Conservation (phyloP, 495 filamentous ascomycete genomes). For the Eremomyces bilateralis region DNA sequence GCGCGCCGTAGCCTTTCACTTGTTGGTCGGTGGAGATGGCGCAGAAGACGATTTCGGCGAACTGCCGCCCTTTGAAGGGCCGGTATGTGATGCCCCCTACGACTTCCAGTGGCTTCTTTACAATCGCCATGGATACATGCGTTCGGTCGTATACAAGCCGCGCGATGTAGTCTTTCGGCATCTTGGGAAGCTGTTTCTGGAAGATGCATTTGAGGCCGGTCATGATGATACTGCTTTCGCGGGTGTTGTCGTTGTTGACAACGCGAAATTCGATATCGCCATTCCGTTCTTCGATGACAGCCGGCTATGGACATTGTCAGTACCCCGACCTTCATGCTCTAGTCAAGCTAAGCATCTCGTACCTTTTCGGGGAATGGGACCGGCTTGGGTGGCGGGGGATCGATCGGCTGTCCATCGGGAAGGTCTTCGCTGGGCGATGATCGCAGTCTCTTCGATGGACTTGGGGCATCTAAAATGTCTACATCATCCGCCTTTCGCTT, state of each 20-base stretch:
- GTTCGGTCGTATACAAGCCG: slow-evolving; percentile 92
- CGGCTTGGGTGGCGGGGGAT: too few relatives aligned
- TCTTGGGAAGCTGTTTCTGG: slow-evolving; percentile 94
- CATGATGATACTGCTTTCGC: slow-evolving; percentile 80
- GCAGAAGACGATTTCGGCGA: slow-evolving; percentile 97
- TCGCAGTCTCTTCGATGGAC: too few relatives aligned
- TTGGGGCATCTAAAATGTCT: slow-evolving; percentile 22
- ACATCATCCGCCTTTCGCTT: slow-evolving; percentile 69
- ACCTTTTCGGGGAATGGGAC: slow-evolving; percentile 78
- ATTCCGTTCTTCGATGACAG: slow-evolving; percentile 80
- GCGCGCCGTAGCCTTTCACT: slow-evolving; percentile 94
- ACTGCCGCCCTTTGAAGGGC: slow-evolving; percentile 78
- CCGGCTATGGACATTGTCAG: slow-evolving; percentile 47
- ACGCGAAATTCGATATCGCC: slow-evolving; percentile 96
- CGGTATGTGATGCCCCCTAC: slow-evolving; percentile 93
- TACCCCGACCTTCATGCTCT: too few relatives aligned
- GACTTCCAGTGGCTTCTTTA: slow-evolving; percentile 87
- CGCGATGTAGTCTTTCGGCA: slow-evolving; percentile 98
- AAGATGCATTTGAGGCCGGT: slow-evolving; percentile 96
- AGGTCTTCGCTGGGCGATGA: too few relatives aligned
- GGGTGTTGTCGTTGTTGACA: slow-evolving; percentile 83
- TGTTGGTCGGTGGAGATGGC: slow-evolving; percentile 96
- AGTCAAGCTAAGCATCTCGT: too few relatives aligned
- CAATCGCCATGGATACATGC: slow-evolving; percentile 88
- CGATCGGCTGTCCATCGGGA: too few relatives aligned